These are phyloP conservation scores for Cerioporus squamosus DNA, from an alignment of 1,284 basidiomycete genomes.

Conservation along the genomic window DNA sequence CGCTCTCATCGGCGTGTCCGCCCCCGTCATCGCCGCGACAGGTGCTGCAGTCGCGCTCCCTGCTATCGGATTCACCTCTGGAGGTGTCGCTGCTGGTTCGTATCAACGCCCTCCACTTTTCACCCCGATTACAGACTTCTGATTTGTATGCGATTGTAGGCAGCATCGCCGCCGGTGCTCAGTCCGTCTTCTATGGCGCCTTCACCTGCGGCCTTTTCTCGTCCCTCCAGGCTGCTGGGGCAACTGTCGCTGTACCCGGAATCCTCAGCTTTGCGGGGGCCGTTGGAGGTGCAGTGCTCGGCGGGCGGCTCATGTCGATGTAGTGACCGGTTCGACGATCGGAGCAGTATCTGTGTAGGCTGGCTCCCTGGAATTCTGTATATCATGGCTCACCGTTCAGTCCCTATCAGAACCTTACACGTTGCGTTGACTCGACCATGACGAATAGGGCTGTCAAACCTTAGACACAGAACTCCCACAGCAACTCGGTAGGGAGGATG, in stretches of 20 bases:
- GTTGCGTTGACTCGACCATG: too few relatives aligned
- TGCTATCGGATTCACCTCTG: conserved; percentile 1
- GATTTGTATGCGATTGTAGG: not conserved
- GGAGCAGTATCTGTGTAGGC: not conserved
- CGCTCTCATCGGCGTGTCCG: not conserved
- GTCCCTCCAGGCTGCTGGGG: conserved; percentile 4
- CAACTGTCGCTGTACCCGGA: conserved; percentile 9
- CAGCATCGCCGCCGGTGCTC: conserved; percentile 3
- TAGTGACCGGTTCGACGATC: not conserved
- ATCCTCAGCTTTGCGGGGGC: not conserved
- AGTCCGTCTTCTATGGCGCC: conserved; percentile 10
- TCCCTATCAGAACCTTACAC: too few relatives aligned
- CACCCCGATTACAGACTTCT: too few relatives aligned
- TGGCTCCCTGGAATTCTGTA: too few relatives aligned
- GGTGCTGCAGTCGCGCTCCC: conserved; percentile 1
- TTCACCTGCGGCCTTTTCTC: conserved; percentile 10
- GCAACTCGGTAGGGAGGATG: too few relatives aligned
- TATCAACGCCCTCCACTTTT: not conserved
- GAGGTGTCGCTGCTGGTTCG: not conserved
- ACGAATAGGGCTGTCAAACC: not conserved
- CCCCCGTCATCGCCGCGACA: not conserved
- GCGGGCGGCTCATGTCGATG: not conserved
- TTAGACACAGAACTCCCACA: too few relatives aligned
- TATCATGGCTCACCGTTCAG: too few relatives aligned
- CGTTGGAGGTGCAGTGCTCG: not conserved